phyloP scores from a whole-genome alignment of 306 rosid species.

The peach (Prunus persica) region Prunus_persica_NCBIv2 NC_034013.1:10162501-10163000 shows the following conservation, averaged over 20 bases:
- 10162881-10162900: constrained; percentile 75
- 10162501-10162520: constrained; percentile 69
- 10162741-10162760: constrained; percentile 57
- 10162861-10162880: constrained; percentile 73
- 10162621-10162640: constrained; percentile 63
- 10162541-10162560: constrained; percentile 47
- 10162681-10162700: constrained; percentile 39
- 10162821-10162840: constrained; percentile 59
- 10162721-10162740: constrained; percentile 57
- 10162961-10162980: constrained; percentile 41
- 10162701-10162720: constrained; percentile 47
- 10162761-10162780: constrained; percentile 46
- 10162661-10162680: constrained; percentile 40
- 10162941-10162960: constrained; percentile 54
- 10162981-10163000: constrained; percentile 51
- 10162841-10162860: constrained; percentile 85
- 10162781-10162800: constrained; percentile 42
- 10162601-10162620: constrained; percentile 54
- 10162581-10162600: constrained; percentile 73
- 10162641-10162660: constrained; percentile 69
- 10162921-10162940: constrained; percentile 67
- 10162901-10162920: constrained; percentile 64
- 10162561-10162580: constrained; percentile 82
- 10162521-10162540: constrained; percentile 55
- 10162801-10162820: constrained; percentile 71